A percentile compares a stretch with the other conserved stretches of the same genome.
Evolutionary conservation across 495 filamentous ascomycete species (phyloP).

Genomic region (Trichoderma virens): DNA sequence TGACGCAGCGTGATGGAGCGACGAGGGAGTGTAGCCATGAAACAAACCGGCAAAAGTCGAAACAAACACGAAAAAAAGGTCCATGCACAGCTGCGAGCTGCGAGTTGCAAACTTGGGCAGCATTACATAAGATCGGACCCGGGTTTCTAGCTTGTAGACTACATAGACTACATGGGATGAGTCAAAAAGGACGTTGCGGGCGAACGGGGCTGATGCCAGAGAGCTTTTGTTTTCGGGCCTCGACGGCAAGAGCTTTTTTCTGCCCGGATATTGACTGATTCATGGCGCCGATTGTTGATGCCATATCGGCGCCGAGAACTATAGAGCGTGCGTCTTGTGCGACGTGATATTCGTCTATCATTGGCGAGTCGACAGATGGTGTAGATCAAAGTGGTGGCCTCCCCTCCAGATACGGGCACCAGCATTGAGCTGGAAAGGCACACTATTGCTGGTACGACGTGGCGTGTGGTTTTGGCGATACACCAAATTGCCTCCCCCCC

Average conservation of each 20-base stretch:
- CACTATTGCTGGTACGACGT: no score
- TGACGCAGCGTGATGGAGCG: no score
- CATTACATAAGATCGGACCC: neutral
- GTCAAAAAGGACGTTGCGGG: no score
- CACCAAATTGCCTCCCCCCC: neutral
- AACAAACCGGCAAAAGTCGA: no score
- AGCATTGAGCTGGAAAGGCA: no score
- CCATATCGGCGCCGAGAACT: neutral
- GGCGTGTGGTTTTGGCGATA: neutral
- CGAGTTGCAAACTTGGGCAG: neutral
- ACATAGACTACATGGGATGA: no score
- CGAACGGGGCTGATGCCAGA: no score
- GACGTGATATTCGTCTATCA: neutral
- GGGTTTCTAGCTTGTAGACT: no score
- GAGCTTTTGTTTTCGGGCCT: no score
- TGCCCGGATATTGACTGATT: neutral
- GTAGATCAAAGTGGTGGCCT: no score
- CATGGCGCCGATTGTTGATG: neutral
- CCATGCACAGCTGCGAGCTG: neutral
- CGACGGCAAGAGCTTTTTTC: neutral
- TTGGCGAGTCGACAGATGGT: no score
- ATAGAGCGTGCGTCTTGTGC: conserved; percentile 5
- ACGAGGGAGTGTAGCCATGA: conserved; percentile 4
- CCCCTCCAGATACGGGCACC: no score
- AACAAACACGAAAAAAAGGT: neutral